Conservation (phyloP, 176 grass and related monocot species). For the Poa annua region DNA sequence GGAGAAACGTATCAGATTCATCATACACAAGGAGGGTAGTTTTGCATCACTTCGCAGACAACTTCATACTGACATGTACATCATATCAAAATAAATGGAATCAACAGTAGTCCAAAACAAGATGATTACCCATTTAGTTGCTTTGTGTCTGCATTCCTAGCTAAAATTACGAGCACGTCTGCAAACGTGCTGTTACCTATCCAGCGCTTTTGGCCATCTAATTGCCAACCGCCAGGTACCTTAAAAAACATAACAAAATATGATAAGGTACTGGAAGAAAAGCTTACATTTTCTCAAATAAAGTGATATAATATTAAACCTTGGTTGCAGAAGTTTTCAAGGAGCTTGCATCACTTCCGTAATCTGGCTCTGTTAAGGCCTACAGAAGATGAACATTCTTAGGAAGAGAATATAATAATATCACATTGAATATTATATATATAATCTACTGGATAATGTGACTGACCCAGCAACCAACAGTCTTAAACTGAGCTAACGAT, state of each 20-base stretch:
- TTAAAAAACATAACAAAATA: constrained; percentile 44
- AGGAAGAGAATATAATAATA: constrained; percentile 9
- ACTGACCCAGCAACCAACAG: constrained; percentile 87
- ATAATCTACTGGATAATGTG: constrained; percentile 18
- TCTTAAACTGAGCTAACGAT: constrained; percentile 66
- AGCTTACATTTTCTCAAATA: constrained; percentile 8
- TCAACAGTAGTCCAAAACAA: neutral
- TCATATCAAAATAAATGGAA: neutral
- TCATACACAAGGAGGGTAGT: neutral
- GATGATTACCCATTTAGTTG: constrained; percentile 88
- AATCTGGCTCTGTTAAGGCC: constrained; percentile 93
- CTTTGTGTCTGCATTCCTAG: constrained; percentile 78
- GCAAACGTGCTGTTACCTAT: constrained; percentile 98
- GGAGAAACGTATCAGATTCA: constrained; percentile 28
- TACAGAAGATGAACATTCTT: constrained; percentile 39
- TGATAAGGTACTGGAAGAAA: constrained; percentile 8
- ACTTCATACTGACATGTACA: neutral
- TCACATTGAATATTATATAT: neutral
- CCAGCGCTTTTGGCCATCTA: constrained; percentile 96
- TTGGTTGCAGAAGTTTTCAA: constrained; percentile 75
- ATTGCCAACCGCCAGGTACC: constrained; percentile 88
- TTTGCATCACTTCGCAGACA: neutral
- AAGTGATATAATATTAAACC: constrained; percentile 49
- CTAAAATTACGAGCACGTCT: constrained; percentile 84
- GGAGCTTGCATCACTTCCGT: constrained; percentile 92